A percentile compares a stretch with the other conserved stretches of the same genome.
Evolutionary conservation across 2,329 filamentous ascomycete species (phyloP).

Genomic region (Trichoderma sp.): DNA sequence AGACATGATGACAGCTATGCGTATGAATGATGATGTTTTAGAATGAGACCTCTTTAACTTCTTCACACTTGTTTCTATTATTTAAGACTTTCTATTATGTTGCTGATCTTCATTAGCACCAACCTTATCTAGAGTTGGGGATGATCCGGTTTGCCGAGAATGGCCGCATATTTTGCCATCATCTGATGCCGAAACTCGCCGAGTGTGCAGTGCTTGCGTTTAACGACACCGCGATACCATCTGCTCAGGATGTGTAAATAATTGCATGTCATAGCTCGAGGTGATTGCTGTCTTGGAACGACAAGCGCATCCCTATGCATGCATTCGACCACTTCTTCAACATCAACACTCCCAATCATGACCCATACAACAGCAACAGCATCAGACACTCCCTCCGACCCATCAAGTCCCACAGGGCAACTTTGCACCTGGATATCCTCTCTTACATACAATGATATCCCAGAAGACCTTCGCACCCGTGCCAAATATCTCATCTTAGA

Average conservation of each 20-base stretch:
- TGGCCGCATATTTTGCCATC: not conserved
- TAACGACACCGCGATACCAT: not conserved
- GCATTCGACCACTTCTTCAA: not conserved
- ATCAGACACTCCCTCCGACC: not conserved
- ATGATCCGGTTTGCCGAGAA: not conserved
- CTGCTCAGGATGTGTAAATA: not conserved
- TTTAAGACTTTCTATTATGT: not conserved
- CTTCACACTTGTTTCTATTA: not conserved
- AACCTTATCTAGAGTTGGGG: not conserved
- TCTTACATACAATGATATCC: slow-evolving; percentile 30
- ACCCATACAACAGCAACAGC: not conserved
- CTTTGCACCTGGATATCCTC: slow-evolving; percentile 32
- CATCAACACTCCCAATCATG: not conserved
- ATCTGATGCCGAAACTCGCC: not conserved
- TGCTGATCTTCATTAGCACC: not conserved
- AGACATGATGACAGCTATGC: not conserved
- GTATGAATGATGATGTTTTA: not conserved
- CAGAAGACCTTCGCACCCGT: slow-evolving; percentile 30
- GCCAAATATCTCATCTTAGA: slow-evolving; percentile 44
- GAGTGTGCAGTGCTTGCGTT: not conserved
- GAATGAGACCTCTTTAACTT: not conserved
- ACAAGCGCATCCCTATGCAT: not conserved
- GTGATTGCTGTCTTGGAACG: not conserved
- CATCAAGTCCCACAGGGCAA: slow-evolving; percentile 9
- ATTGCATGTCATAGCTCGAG: not conserved